A percentile compares a stretch with the other conserved stretches of the same genome.
These are phyloP conservation scores for Penicillium chermesinum DNA, from an alignment of 495 filamentous ascomycete genomes.

Conservation along the genomic window DNA sequence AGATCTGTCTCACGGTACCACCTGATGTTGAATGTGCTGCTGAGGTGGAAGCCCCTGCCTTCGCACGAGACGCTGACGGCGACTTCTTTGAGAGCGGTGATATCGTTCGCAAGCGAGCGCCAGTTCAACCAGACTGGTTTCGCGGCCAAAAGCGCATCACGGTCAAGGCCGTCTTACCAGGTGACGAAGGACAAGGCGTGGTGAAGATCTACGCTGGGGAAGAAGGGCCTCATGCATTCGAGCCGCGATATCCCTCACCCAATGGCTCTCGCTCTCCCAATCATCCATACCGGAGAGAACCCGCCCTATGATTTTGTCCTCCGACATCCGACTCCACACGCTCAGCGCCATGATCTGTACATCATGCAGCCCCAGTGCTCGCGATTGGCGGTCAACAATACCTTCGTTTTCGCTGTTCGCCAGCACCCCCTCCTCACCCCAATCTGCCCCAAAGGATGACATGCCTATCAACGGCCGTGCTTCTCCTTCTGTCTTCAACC, in stretches of 20 bases:
- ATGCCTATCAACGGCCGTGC: conserved; percentile 35
- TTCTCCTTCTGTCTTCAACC: conserved; percentile 65
- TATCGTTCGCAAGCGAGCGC: conserved; percentile 72
- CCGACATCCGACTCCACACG: conserved; percentile 93
- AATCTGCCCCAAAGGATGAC: conserved; percentile 44
- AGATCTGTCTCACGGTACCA: conserved; percentile 81
- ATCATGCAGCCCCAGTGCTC: conserved; percentile 91
- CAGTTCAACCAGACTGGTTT: conserved; percentile 90
- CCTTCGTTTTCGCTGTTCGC: conserved; percentile 92
- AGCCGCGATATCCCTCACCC: conserved; percentile 92
- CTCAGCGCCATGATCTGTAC: conserved; percentile 93
- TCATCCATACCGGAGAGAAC: conserved; percentile 85
- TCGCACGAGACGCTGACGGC: conserved; percentile 76
- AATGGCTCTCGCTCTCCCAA: conserved; percentile 83
- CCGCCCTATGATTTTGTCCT: conserved; percentile 89
- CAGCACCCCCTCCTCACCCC: conserved; percentile 75
- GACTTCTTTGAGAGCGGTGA: conserved; percentile 94
- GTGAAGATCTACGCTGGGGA: conserved; percentile 92
- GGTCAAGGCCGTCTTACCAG: conserved; percentile 83
- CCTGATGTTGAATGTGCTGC: conserved; percentile 87
- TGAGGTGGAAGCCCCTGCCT: conserved; percentile 81
- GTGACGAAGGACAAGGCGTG: conserved; percentile 83
- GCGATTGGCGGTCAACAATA: conserved; percentile 84
- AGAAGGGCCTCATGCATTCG: conserved; percentile 90
- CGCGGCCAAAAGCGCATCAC: conserved; percentile 82